Conservation (phyloP, 495 filamentous ascomycete species). For the Talaromyces wortmannii region DNA sequence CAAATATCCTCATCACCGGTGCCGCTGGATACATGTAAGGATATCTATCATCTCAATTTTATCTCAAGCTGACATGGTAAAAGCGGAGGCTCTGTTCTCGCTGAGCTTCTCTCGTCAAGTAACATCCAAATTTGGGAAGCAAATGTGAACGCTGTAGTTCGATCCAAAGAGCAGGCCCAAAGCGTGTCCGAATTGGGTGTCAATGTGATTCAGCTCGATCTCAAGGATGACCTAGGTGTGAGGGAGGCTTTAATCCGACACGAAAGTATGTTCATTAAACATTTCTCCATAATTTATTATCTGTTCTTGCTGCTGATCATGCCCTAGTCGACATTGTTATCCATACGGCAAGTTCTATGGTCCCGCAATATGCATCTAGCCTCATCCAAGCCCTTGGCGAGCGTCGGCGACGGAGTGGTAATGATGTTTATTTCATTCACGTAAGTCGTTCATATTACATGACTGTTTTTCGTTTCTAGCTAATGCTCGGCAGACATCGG, state of each 20-base stretch:
- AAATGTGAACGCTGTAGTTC: conserved; percentile 15
- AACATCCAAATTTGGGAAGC: conserved; percentile 11
- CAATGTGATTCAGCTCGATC: conserved; percentile 17
- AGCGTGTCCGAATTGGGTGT: conserved; percentile 13
- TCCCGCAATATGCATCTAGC: conserved; percentile 10
- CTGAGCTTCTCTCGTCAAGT: conserved; percentile 14
- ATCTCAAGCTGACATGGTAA: conserved; percentile 8
- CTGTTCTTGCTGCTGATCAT: too few relatives aligned
- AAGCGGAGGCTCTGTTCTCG: conserved; percentile 20
- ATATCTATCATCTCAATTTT: conserved; percentile 6
- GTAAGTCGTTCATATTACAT: conserved; percentile 26
- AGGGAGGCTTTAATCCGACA: background rate
- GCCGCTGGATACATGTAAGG: conserved; percentile 25
- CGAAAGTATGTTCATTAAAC: background rate
- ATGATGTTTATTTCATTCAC: conserved; percentile 18
- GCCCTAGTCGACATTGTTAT: conserved; percentile 10
- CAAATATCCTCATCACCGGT: conserved; percentile 22
- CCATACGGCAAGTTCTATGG: conserved; percentile 17
- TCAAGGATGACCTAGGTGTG: conserved; percentile 12
- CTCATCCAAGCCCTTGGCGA: conserved; percentile 20
- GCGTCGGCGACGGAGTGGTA: conserved; percentile 14
- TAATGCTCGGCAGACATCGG: conserved; percentile 14
- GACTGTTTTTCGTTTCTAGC: background rate
- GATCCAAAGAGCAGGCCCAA: conserved; percentile 18
- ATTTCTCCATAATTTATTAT: too few relatives aligned